Evolutionary conservation across 1,284 basidiomycete genomes (phyloP), one percentile per base, ranked within the genome.

Genomic region (Takashimella tepidaria): DNA sequence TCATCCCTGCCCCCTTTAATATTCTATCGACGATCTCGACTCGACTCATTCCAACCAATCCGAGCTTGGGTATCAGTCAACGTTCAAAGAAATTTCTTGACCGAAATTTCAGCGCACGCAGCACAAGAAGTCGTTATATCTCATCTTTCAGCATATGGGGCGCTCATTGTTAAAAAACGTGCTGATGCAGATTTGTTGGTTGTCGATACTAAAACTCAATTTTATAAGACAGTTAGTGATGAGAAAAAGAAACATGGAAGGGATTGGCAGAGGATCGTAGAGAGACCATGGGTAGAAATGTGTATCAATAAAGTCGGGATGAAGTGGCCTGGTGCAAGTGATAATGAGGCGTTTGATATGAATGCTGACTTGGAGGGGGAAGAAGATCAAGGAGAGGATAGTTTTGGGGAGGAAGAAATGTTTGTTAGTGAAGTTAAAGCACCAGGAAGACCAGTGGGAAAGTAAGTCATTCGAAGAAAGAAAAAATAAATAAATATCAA

Each of bases 251-350:
- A 53, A 46, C 1, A 59, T 45, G 53, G 55, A 19, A 57, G 70
- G 26, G 22, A 45, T 20, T 61, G 61, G 58, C 72, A 72, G 57
- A 59, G 57, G 22, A 41, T 70, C 10, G 69, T 53, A 11, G 67
- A 72, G 61, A 55, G 68, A 43, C 60, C 65, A 37, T 74, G 72
- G 72, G 66, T 72, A 25, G 66, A 70, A 20, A 46, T 27, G 20
- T 66, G 63, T 47, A 24, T 64, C 5, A 51, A 31, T 12, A 24
- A 49, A 1, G 54, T 52, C n/a, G 50, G 49, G 50, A 47, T 71
- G 41, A 13, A 3, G 8, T 64, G 60, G 65, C 26, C 5, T 2
- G 25, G 51, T 41, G 23, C 41, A 31, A 11, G 45, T 19, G 49
- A 45, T 50, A 40, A 37, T 20, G 53, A 22, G 40, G 47, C 47